Evolutionary conservation across 495 filamentous ascomycete species (phyloP), one percentile per base, ranked within the genome.

Genomic region (Xylaria flabelliformis): DNA sequence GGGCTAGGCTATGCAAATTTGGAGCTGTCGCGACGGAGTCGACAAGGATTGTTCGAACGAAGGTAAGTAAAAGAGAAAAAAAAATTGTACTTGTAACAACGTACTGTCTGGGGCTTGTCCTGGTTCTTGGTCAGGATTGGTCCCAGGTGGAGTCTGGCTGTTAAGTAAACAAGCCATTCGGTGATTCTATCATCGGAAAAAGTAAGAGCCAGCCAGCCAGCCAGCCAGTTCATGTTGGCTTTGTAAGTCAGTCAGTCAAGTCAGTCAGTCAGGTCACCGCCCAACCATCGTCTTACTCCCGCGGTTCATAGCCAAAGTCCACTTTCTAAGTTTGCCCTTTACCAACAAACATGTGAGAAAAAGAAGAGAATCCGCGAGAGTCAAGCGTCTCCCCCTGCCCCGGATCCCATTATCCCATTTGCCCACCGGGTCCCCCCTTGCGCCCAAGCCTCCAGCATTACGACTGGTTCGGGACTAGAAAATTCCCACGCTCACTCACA

Each of bases 361-460:
- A 48, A 26, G 19, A 70, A 21, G 50, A 21, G 50, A 53, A 36
- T 15, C 50, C 65, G 50, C 56, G 61, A 39, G 21, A 66, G 15
- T 66, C 69, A 48, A 66, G 48, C 58, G n/a, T n/a, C 56, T 66
- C 58, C 42, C 32, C 39, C 39, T 41, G 39, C 44, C 68, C 39
- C 66, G 26, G 32, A 26, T 29, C 29, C 24, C 39, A 42, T 42
- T 42, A 48, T 48, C 46, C 46, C 46, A 70, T 64, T 21, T 58
- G 46, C 44, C 69, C 41, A 63, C 56, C 56, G 51, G 50, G 56
- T 46, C 61, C 48, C 61, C 69, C 48, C 61, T 62, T 71, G 69
- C 51, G 58, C 69, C 61, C 61, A 63, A 71, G 61, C 69, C 69
- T 46, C 69, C 39, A 48, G 48, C 36, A 46, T 66, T 66, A 64